Base-by-base conservation (phyloP, 73 alveolate species). In the Effrenium voratum region DNA sequence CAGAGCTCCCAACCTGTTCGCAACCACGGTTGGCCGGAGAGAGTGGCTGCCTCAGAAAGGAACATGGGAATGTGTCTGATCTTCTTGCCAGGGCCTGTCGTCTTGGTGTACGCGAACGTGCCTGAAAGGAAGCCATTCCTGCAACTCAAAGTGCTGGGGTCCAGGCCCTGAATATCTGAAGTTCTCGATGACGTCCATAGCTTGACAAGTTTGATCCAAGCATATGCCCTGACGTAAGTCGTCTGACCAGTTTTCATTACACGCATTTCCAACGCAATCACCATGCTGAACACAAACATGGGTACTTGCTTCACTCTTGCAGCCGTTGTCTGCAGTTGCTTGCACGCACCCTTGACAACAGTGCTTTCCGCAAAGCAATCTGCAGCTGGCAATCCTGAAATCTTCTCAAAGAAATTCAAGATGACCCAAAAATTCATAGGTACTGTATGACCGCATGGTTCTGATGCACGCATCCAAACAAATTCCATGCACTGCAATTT, bases 31-130 rank as follows among this genome's bases (percentile, higher is more conserved):
- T 15, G 30, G 8, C 52, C 52, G 30, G 34, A n/a, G 6, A 45
- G 40, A 6, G 45, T 3, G 40, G 63, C 90, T 13, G 41, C 43
- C 1, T 5, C 0, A 28, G 45, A 13, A 6, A 79, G 1, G 41
- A 79, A 41, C 45, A 79, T 43, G 0, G 90, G 90, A 4, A 79
- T 41, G 60, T 43, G 13, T 26, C 55, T 45, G 2, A 41, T 47
- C 90, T 45, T 79, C 90, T 40, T 79, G 0, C 90, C 90, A 0
- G 90, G 63, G 26, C 90, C 90, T 26, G 44, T 41, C 28, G 41
- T 44, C 44, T 79, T 79, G 26, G 90, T 41, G 3, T 41, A 13
- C 2, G 24, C 77, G n/a, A 66, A 66, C 13, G 24, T 36, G 0
- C 77, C 77, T 30, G 19, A 13, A 2, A 45, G 40, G 0, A 43